Evolutionary conservation across 1,284 basidiomycete species (phyloP), one percentile per base, ranked within the genome.

Genomic region (Cystobasidium pallidum): DNA sequence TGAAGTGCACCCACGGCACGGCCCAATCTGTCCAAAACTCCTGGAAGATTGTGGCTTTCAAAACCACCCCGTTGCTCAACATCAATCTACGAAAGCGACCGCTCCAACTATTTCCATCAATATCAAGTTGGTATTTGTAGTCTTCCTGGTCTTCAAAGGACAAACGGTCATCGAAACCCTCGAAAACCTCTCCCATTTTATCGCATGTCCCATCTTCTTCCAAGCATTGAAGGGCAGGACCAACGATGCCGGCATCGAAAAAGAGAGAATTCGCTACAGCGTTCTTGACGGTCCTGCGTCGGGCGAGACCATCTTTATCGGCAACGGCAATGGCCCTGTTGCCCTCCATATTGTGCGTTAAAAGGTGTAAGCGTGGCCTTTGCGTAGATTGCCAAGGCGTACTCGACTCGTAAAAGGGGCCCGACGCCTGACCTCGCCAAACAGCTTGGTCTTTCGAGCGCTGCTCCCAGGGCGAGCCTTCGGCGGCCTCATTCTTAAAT

Each of bases 261-360:
- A 83, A 82, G 70, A 83, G 82, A 28, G 83, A 81, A 70, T 84
- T 83, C 17, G 83, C 78, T 54, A 82, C 64, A 76, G 82, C 82
- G 73, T 83, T 83, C 77, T 82, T 78, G 70, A 73, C 70, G 72
- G 75, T 32, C 61, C 72, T 59, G 70, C 67, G 70, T 73, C 76
- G 36, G 45, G 52, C 51, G 62, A 72, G 26, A 47, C 70, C 24
- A 70, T 73, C 52, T 68, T 65, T 26, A 67, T 74, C 17, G 73
- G 73, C 36, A 65, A 74, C 13, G 70, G 74, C 75, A 66, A 64
- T 74, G 63, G 32, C 74, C 28, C 19, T 52, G 4, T 30, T 67
- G 63, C 71, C 65, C 72, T 75, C 57, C 74, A 68, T 64, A 7
- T 64, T 41, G 59, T 68, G 57, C 7, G 36, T 54, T 13, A 65